These are phyloP conservation scores for Metarhizium guizhouense DNA, from an alignment of 2,329 filamentous ascomycete species.

Conservation along the genomic window DNA sequence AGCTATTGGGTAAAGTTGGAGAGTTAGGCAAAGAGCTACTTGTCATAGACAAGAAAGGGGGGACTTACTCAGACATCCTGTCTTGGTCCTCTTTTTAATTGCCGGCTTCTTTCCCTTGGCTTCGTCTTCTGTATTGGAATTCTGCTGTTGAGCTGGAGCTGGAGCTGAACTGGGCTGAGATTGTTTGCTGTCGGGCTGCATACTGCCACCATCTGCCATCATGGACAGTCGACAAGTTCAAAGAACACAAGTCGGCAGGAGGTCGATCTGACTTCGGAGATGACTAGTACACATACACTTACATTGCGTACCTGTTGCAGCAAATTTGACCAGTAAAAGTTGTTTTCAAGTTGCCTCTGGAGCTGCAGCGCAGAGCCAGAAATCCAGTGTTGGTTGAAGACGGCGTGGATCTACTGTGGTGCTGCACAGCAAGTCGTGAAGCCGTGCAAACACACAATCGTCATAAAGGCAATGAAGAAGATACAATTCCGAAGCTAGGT, in stretches of 20 bases:
- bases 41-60: neutral
- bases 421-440: neutral
- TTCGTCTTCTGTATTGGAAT: conserved; percentile 30
- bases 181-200: conserved; percentile 7
- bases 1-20: conserved; percentile 39
- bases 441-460: neutral
- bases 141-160: conserved; percentile 20
- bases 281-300: conserved; percentile 3
- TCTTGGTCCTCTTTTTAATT: conserved; percentile 72
- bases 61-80: conserved; percentile 75
- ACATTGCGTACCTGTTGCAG: conserved; percentile 8
- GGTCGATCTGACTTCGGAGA: neutral
- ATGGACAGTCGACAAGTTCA: neutral
- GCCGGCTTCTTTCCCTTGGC: conserved; percentile 36
- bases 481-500: neutral
- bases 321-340: neutral
- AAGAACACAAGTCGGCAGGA: neutral
- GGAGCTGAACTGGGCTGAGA: conserved; percentile 18
- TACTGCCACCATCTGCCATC: conserved; percentile 3
- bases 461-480: neutral
- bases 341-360: neutral
- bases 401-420: neutral
- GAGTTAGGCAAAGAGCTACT: conserved; percentile 6
- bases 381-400: neutral
- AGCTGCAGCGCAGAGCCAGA: neutral